A percentile compares a stretch with the other conserved stretches of the same genome.
Evolutionary conservation across 192 early-diverging fungal genomes (phyloP).

Genomic region (Coemansia sp.): DNA sequence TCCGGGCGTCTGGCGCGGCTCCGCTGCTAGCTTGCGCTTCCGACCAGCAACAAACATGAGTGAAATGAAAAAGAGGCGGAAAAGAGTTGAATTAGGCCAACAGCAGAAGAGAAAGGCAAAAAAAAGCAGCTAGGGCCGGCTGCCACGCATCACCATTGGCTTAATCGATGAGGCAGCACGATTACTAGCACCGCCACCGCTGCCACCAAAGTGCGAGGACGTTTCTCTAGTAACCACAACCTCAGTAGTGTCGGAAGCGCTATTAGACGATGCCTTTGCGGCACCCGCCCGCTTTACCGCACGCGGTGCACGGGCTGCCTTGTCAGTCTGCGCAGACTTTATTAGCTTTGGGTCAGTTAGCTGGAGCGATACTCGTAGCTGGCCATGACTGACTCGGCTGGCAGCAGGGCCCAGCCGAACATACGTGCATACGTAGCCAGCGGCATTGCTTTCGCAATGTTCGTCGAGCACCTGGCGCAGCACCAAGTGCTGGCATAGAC

Average conservation of each 20-base stretch:
- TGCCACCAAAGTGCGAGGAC: constrained; percentile 35
- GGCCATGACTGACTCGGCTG: constrained; percentile 49
- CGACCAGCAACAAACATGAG: constrained; percentile 24
- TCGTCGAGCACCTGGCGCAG: constrained; percentile 64
- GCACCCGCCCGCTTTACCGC: constrained; percentile 3
- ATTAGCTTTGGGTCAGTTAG: constrained; percentile 28
- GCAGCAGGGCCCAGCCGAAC: constrained; percentile 56
- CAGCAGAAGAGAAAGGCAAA: constrained; percentile 2
- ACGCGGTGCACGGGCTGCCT: neutral
- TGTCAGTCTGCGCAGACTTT: constrained; percentile 1
- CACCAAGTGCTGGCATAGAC: constrained; percentile 70
- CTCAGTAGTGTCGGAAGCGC: neutral
- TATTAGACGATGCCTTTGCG: neutral
- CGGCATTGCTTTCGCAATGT: constrained; percentile 57
- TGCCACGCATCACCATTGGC: constrained; percentile 32
- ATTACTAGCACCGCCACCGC: neutral
- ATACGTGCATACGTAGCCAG: constrained; percentile 65
- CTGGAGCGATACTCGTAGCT: constrained; percentile 46
- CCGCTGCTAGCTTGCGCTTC: constrained; percentile 16
- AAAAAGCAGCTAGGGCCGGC: neutral
- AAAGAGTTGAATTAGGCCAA: neutral
- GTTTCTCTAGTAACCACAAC: constrained; percentile 25
- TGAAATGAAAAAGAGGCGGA: neutral
- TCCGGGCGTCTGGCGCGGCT: neutral
- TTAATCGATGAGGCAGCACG: constrained; percentile 11